A percentile compares a stretch with the other conserved stretches of the same genome.
These are phyloP conservation scores for Phytopythium oedochilum DNA, from an alignment of 352 stramenopile species.

Conservation along the genomic window DNA sequence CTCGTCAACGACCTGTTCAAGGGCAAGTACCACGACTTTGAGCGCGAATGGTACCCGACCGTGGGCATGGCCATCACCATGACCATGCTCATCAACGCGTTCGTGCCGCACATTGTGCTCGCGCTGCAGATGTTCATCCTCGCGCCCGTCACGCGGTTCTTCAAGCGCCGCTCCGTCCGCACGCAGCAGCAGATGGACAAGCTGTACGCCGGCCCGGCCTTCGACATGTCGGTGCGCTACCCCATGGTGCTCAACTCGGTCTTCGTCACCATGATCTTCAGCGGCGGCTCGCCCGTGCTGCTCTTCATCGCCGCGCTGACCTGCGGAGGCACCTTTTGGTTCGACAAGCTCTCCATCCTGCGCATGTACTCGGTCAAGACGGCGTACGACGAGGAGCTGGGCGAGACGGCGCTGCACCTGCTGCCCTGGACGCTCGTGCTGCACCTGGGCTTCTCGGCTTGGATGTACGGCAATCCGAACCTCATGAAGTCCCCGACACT, in stretches of 20 bases:
- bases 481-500: slow-evolving; percentile 51
- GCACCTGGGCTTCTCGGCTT: slow-evolving; percentile 71
- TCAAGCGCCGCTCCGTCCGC: slow-evolving; percentile 34
- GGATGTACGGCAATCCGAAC: slow-evolving; percentile 79
- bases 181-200: slow-evolving; percentile 78
- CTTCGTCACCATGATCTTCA: slow-evolving; percentile 83
- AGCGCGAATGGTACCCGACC: slow-evolving; percentile 82
- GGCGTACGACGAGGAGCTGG: slow-evolving; percentile 74
- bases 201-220: slow-evolving; percentile 64
- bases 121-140: slow-evolving; percentile 59
- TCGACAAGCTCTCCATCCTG: slow-evolving; percentile 80
- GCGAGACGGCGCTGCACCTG: slow-evolving; percentile 45
- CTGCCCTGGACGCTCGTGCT: slow-evolving; percentile 68
- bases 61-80: slow-evolving; percentile 85
- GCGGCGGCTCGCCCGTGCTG: slow-evolving; percentile 68
- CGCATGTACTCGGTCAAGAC: slow-evolving; percentile 76
- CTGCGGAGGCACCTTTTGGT: slow-evolving; percentile 58
- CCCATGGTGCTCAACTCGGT: slow-evolving; percentile 82
- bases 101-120: slow-evolving; percentile 60
- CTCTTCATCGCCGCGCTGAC: slow-evolving; percentile 72
- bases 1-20: slow-evolving; percentile 58
- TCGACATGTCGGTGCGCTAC: slow-evolving; percentile 79
- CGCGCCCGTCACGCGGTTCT: slow-evolving; percentile 36
- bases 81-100: slow-evolving; percentile 84
- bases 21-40: slow-evolving; percentile 78